phyloP scores from a whole-genome alignment of 768 basidiomycete genomes.

The Gymnopilus junonius region DNA sequence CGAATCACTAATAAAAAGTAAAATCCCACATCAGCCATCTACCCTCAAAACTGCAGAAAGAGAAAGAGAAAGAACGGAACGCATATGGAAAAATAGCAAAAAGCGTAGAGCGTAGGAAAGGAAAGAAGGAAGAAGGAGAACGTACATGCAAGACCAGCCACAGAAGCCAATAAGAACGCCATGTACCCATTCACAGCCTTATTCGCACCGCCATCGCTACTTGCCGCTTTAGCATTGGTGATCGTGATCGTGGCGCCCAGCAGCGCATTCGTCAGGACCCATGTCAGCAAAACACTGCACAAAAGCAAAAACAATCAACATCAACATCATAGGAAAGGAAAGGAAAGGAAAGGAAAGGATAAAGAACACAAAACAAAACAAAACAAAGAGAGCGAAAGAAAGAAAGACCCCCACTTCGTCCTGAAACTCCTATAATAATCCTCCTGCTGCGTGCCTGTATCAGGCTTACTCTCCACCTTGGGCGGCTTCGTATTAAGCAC shows the following conservation, averaged over 20 bases:
- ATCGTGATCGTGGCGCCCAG: conserved; percentile 77
- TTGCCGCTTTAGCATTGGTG: conserved; percentile 54
- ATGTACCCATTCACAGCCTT: conserved; percentile 82
- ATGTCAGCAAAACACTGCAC: conserved; percentile 72
- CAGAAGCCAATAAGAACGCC: conserved; percentile 87
- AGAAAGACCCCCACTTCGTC: conserved; percentile 67
- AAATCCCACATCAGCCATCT: neutral
- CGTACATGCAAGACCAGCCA: conserved; percentile 87
- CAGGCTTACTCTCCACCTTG: conserved; percentile 66
- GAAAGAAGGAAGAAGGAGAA: conserved; percentile 1
- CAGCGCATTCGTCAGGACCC: conserved; percentile 87
- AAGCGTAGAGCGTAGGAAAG: no score
- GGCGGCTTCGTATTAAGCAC: conserved; percentile 80
- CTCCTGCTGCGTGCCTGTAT: conserved; percentile 69
- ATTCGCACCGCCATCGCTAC: conserved; percentile 41
- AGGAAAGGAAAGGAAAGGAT: no score
- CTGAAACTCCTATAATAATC: conserved; percentile 90
- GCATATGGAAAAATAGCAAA: no score
- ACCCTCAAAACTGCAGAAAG: no score
- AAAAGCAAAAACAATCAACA: conserved; percentile 20
- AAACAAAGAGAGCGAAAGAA: neutral
- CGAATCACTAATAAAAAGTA: conserved; percentile 63
- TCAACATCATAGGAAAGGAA: conserved; percentile 7
- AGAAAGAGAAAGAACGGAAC: neutral
- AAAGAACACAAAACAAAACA: conserved; percentile 8